Conservation (phyloP, 2,329 filamentous ascomycete species). For the Alternaria ventricosa region DNA sequence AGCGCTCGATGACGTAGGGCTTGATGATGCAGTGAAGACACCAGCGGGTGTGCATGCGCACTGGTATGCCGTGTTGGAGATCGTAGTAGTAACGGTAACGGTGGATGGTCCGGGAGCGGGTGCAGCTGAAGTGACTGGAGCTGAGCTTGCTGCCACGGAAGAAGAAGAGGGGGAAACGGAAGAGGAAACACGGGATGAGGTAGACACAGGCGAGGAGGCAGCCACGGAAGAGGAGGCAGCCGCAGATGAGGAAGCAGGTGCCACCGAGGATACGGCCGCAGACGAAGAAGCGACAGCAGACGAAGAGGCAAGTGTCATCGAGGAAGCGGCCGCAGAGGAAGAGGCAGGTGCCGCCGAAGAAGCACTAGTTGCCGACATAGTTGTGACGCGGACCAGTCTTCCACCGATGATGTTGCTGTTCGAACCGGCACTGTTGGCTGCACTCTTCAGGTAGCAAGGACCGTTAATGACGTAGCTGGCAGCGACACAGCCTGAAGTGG, state of each 20-base stretch:
- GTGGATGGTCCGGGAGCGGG: constrained; percentile 4
- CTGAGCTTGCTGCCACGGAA: background rate
- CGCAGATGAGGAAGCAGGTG: background rate
- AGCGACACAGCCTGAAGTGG: constrained; percentile 21
- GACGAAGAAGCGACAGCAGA: background rate
- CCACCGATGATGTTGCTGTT: constrained; percentile 24
- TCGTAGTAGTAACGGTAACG: constrained; percentile 18
- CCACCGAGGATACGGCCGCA: background rate
- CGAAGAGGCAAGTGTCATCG: background rate
- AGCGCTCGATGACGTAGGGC: background rate
- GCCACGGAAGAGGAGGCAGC: background rate
- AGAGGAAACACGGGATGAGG: background rate
- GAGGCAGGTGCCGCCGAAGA: background rate
- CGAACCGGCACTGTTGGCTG: background rate
- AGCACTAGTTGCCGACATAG: background rate
- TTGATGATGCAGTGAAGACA: background rate
- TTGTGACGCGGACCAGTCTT: constrained; percentile 6
- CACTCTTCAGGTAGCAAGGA: constrained; percentile 27
- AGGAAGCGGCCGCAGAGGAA: background rate
- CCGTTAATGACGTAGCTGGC: constrained; percentile 24
- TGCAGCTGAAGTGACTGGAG: background rate
- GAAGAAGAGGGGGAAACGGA: background rate
- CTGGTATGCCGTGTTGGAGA: constrained; percentile 10
- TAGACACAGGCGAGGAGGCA: background rate
- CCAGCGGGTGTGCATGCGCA: constrained; percentile 17